Percentiles rank a stretch among this genome's conserved stretches.
Conservation (phyloP, 148 eudicot genomes). For the Pharnaceum exiguum region DNA sequence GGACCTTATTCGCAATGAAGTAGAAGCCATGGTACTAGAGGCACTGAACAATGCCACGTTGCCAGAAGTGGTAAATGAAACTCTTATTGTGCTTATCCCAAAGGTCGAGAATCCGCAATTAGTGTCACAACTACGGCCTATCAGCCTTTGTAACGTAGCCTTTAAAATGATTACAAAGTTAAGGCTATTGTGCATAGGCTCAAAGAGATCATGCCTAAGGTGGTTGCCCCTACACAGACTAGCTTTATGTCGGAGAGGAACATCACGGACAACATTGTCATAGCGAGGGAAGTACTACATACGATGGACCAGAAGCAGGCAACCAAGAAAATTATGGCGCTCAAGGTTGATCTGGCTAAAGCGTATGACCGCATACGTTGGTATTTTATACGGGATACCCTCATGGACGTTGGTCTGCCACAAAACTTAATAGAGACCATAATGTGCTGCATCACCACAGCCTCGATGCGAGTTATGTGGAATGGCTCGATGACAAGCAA, state of each 20-base stretch:
- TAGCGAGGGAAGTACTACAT: not conserved
- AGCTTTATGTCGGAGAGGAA: not conserved
- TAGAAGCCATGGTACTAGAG: too few species aligned
- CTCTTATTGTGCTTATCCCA: not conserved
- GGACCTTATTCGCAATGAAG: too few species aligned
- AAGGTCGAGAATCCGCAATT: not conserved
- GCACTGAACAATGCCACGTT: not conserved
- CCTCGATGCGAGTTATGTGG: not conserved
- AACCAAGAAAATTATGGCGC: not conserved
- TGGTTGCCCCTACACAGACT: not conserved
- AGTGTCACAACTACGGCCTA: not conserved
- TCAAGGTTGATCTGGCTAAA: not conserved
- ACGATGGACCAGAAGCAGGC: not conserved
- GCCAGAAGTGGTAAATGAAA: not conserved
- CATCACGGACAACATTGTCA: too few species aligned
- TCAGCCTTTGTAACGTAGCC: not conserved
- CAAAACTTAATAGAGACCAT: not conserved
- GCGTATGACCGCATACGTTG: conserved; percentile 1
- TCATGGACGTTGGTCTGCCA: not conserved
- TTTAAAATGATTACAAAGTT: not conserved
- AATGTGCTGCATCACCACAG: not conserved
- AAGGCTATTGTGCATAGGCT: not conserved
- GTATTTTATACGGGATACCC: not conserved
- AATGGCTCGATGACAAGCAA: not conserved
- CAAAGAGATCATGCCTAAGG: not conserved